phyloP scores from a whole-genome alignment of 805 yeast species.

The Kluyveromyces lactis region DNA sequence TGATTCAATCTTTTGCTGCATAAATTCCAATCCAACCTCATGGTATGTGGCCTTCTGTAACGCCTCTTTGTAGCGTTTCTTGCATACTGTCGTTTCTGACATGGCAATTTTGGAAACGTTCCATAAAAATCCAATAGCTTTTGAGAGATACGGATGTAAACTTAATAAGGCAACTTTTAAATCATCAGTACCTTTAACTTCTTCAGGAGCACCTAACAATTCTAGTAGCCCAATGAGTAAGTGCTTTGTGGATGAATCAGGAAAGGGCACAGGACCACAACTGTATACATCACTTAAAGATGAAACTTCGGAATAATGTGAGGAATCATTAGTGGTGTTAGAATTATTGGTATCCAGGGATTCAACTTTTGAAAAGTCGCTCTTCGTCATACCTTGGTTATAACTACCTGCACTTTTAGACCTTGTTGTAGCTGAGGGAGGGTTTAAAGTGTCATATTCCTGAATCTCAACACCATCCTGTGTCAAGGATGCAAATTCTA shows the following conservation, averaged over 20 bases:
- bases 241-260: constrained; percentile 1
- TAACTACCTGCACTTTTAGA: neutral
- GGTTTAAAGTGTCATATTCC: neutral
- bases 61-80: neutral
- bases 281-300: neutral
- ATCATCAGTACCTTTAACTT: constrained; percentile 1
- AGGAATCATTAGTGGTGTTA: neutral
- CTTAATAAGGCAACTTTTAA: constrained; percentile 2
- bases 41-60: neutral
- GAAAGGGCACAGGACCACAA: neutral
- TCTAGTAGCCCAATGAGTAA: constrained; percentile 1
- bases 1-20: neutral
- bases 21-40: neutral
- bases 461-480: neutral
- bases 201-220: constrained; percentile 4
- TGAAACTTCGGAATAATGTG: neutral
- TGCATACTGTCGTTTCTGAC: neutral
- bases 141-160: constrained; percentile 3
- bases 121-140: constrained; percentile 2
- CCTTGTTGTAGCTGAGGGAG: neutral
- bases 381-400: neutral
- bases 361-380: neutral
- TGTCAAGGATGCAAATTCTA: neutral
- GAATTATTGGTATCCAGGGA: neutral
- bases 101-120: constrained; percentile 1